These are phyloP conservation scores for Salvia sclarea DNA, from an alignment of 305 asterid genomes.

Conservation along the genomic window DNA sequence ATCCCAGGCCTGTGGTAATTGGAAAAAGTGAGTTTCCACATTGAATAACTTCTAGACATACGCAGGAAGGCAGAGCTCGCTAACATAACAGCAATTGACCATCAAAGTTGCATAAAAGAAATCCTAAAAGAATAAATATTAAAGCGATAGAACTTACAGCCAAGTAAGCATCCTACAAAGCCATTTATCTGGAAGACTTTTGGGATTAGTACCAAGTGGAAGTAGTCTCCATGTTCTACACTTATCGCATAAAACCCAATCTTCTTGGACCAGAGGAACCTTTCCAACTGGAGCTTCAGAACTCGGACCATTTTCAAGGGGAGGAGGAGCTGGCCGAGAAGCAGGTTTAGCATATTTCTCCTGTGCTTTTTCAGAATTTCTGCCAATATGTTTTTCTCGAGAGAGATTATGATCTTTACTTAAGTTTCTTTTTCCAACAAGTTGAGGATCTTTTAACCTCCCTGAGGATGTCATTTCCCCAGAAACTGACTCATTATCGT, in stretches of 20 bases:
- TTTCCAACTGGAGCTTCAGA: conserved; percentile 53
- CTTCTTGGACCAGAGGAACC: conserved; percentile 70
- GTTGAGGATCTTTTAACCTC: conserved; percentile 42
- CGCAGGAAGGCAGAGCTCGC: conserved; percentile 5
- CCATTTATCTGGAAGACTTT: conserved; percentile 89
- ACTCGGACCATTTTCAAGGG: conserved; percentile 45
- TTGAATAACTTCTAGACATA: conserved; percentile 17
- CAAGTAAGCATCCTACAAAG: conserved; percentile 88
- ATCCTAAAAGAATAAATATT: conserved; percentile 25
- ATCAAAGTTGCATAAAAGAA: not conserved
- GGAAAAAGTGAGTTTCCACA: conserved; percentile 35
- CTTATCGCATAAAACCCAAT: conserved; percentile 92
- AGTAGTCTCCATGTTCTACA: conserved; percentile 92
- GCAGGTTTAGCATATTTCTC: conserved; percentile 44
- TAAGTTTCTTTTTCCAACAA: conserved; percentile 37
- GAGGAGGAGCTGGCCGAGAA: conserved; percentile 45
- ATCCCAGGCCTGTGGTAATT: conserved; percentile 71
- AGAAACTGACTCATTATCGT: conserved; percentile 50
- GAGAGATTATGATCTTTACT: conserved; percentile 41
- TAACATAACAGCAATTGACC: conserved; percentile 23
- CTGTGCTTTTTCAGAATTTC: conserved; percentile 42
- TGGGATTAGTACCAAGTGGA: conserved; percentile 82
- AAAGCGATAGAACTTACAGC: conserved; percentile 74
- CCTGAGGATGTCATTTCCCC: conserved; percentile 45
- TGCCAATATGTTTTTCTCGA: conserved; percentile 49